Evolutionary conservation across 257 asterid species (phyloP).

Genomic region (Solanum clarkiae): DNA sequence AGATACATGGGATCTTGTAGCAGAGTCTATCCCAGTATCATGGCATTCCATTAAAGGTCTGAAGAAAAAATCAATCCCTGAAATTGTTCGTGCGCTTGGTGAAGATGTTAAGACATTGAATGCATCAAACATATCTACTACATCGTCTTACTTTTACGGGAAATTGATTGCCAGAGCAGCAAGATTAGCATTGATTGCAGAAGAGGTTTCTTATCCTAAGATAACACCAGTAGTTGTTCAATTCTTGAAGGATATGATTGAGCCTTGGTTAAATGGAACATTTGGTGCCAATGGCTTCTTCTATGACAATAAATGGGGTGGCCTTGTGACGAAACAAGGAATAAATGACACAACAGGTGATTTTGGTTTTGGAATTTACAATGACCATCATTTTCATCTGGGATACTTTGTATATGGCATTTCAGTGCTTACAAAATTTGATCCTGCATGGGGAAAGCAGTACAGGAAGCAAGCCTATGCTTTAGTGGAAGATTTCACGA

Average conservation of each 20-base stretch:
- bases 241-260: slow-evolving; percentile 66
- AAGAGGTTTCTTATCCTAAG: slow-evolving; percentile 53
- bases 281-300: slow-evolving; percentile 67
- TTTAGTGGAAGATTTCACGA: slow-evolving; percentile 74
- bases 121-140: slow-evolving; percentile 33
- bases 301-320: slow-evolving; percentile 87
- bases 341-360: slow-evolving; percentile 66
- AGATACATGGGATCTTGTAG: slow-evolving; percentile 65
- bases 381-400: slow-evolving; percentile 79
- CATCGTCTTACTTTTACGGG: slow-evolving; percentile 71
- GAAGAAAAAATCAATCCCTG: slow-evolving; percentile 37
- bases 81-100: slow-evolving; percentile 44
- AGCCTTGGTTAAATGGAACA: slow-evolving; percentile 88
- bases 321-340: slow-evolving; percentile 77
- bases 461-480: slow-evolving; percentile 61
- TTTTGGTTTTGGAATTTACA: slow-evolving; percentile 83
- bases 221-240: slow-evolving; percentile 47
- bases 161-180: slow-evolving; percentile 90
- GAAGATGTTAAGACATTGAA: slow-evolving; percentile 54
- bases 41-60: slow-evolving; percentile 86
- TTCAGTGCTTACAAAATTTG: slow-evolving; percentile 75
- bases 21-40: slow-evolving; percentile 56
- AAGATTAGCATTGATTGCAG: slow-evolving; percentile 82
- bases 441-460: slow-evolving; percentile 79
- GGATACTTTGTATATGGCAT: slow-evolving; percentile 83